Evolutionary conservation across 1,139 yeast species (phyloP).

Genomic region (Pichia sp.): DNA sequence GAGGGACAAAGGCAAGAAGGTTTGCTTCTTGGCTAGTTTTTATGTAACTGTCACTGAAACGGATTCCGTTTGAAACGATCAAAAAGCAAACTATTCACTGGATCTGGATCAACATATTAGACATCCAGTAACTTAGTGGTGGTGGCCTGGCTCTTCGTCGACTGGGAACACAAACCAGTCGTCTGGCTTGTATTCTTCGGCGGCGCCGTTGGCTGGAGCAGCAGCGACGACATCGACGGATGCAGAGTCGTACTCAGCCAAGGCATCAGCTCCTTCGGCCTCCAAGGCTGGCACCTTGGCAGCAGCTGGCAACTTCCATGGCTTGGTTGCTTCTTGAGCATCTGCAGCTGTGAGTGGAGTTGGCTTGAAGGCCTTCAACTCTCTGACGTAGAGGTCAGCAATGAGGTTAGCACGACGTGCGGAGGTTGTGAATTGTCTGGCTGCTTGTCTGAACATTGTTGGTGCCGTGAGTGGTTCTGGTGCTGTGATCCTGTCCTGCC

Average conservation of each 20-base stretch:
- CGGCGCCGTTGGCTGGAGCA: slow-evolving; percentile 39
- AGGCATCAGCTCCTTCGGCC: slow-evolving; percentile 65
- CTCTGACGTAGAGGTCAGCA: slow-evolving; percentile 82
- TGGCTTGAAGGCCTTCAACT: slow-evolving; percentile 85
- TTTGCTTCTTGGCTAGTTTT: not conserved
- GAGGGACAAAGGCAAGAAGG: not conserved
- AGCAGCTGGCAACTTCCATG: slow-evolving; percentile 73
- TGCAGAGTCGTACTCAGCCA: slow-evolving; percentile 68
- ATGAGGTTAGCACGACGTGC: slow-evolving; percentile 50
- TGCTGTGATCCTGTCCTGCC: not conserved
- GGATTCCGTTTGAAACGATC: not conserved
- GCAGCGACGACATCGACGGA: slow-evolving; percentile 65
- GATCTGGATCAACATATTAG: not conserved
- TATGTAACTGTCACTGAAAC: not conserved
- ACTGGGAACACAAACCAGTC: slow-evolving; percentile 85
- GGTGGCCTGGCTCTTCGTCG: slow-evolving; percentile 59
- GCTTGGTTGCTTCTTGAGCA: slow-evolving; percentile 73
- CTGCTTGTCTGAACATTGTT: slow-evolving; percentile 22
- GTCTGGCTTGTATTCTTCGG: slow-evolving; percentile 40
- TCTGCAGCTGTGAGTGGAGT: slow-evolving; percentile 68
- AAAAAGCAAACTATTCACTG: not conserved
- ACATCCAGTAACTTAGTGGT: slow-evolving; percentile 24
- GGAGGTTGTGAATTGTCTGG: slow-evolving; percentile 36
- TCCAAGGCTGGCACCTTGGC: slow-evolving; percentile 72
- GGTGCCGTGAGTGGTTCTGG: not conserved